Base-by-base conservation (phyloP, 352 stramenopile genomes). In the Phytophthora constricta region DNA sequence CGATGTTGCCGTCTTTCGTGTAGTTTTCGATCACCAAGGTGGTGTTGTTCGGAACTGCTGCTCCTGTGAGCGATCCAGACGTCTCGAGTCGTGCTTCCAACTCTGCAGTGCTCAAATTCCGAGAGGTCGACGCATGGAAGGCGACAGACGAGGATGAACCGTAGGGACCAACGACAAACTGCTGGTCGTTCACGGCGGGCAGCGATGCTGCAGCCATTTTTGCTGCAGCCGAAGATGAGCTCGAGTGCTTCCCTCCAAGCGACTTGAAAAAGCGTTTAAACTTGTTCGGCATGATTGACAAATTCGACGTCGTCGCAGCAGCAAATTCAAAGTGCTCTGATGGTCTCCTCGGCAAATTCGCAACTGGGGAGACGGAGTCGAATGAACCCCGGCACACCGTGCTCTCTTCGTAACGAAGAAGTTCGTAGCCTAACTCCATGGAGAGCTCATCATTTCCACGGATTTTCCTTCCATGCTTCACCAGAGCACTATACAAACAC, bases 261-360 rank as follows among this genome's bases (percentile, higher is more conserved):
- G 73, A 72, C 59, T 76, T 77, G 65, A 86, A 81, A 46, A 86
- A 86, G 9, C 65, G 69, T 48, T 75, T 77, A 55, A 86, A 62
- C 54, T 83, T 86, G 68, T 84, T 84, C 34, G 83, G 76, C 78
- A 86, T 86, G 49, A 17, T 9, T 9, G 11, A 57, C 8, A 23
- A 23, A 27, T 56, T 19, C 39, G n/a, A n/a, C n/a, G n/a, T n/a
- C n/a, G n/a, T n/a, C n/a, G n/a, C 31, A 11, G 7, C 31, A 37
- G 7, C 31, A 37, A 5, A 11, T 14, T 4, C n/a, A 3, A 14
- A 26, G 48, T 59, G 57, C 22, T 42, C 28, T 67, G 34, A 7
- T 20, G 4, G 13, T 47, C 43, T 68, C 41, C 37, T 20, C 41
- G 23, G 43, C 17, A 33, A 72, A 33, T 72, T 68, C 45, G 50